phyloP scores from a whole-genome alignment of 441 rosid genomes.

The Euphorbia schlechtendalii region DNA sequence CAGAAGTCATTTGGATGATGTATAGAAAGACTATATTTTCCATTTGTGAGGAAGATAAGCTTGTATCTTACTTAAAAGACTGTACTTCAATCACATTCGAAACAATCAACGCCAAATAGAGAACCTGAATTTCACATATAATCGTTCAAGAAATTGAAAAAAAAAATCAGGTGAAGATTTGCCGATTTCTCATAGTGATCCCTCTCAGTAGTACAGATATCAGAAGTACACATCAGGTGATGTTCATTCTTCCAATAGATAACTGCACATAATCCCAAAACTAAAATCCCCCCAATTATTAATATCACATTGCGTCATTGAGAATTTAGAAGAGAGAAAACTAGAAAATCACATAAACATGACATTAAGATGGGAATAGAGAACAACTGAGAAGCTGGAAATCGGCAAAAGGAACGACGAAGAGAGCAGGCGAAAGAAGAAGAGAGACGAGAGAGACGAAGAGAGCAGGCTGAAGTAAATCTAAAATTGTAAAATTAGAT shows the following conservation, averaged over 20 bases:
- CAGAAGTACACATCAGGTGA: conserved; percentile 71
- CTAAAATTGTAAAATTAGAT: too few relatives aligned
- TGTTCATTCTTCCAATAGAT: too few relatives aligned
- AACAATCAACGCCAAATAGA: not conserved
- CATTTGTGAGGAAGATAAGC: too few relatives aligned
- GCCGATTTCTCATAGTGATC: conserved; percentile 90
- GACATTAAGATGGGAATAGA: not conserved
- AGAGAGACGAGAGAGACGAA: conserved; percentile 71
- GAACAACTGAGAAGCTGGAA: conserved; percentile 74
- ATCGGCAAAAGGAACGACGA: conserved; percentile 74
- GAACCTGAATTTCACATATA: not conserved
- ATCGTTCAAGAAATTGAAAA: not conserved
- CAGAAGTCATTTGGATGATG: too few relatives aligned
- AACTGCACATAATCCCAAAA: conserved; percentile 17
- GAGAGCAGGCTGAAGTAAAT: too few relatives aligned
- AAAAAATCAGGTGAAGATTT: conserved; percentile 14
- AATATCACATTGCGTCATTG: not conserved
- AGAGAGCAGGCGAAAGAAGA: conserved; percentile 69
- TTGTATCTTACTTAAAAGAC: too few relatives aligned
- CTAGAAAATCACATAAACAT: not conserved
- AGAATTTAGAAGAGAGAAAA: too few relatives aligned
- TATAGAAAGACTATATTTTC: too few relatives aligned
- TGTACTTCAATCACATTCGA: not conserved
- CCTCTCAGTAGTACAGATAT: conserved; percentile 71
- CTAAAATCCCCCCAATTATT: not conserved